Percentiles rank a stretch among this genome's conserved stretches.
These are phyloP conservation scores for Ustilago lituana DNA, from an alignment of 1,284 basidiomycete species.

Conservation along the genomic window DNA sequence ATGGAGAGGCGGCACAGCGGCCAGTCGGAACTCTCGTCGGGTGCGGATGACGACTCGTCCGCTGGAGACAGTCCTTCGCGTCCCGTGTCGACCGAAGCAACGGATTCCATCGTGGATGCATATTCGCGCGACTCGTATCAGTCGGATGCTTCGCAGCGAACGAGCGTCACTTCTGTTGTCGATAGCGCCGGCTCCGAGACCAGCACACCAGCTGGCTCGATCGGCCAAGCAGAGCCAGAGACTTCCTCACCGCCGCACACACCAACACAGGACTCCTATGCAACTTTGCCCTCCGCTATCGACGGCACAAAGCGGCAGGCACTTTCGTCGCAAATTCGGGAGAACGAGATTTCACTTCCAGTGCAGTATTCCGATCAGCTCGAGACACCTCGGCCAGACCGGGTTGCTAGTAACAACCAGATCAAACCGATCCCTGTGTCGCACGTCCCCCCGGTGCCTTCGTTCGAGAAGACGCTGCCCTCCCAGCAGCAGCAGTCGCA, in stretches of 20 bases:
- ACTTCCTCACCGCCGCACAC: conserved; percentile 41
- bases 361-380: conserved; percentile 6
- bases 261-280: conserved; percentile 44
- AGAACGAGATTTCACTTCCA: neutral
- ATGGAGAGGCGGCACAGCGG: conserved; percentile 51
- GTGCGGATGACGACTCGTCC: conserved; percentile 42
- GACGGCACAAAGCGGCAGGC: neutral
- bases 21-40: conserved; percentile 48
- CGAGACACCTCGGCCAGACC: conserved; percentile 17
- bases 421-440: conserved; percentile 50
- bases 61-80: conserved; percentile 42
- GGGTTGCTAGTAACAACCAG: conserved; percentile 13
- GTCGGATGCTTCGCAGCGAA: conserved; percentile 54
- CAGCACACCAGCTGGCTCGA: neutral
- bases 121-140: conserved; percentile 58
- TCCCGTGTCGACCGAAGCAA: conserved; percentile 51
- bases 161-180: conserved; percentile 50
- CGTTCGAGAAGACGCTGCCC: conserved; percentile 51
- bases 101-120: conserved; percentile 58
- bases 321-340: neutral
- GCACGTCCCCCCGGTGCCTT: conserved; percentile 49
- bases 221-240: conserved; percentile 2
- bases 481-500: conserved; percentile 21
- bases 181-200: conserved; percentile 31
- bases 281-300: conserved; percentile 1